Conservation (phyloP, 345 rosid genomes). For the Euphorbia lathyris region DNA sequence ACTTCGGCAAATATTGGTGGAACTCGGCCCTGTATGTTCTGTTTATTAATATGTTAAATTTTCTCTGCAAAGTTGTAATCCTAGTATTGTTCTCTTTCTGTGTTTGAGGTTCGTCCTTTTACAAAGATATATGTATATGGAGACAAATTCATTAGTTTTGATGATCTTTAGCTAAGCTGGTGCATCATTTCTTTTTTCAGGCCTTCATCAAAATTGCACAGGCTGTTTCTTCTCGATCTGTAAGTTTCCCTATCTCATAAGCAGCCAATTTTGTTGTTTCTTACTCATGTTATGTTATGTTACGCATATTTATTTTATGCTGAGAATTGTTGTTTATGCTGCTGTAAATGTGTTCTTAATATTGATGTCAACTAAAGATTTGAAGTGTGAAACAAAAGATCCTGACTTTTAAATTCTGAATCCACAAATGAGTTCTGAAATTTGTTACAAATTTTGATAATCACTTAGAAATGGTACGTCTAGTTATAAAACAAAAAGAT, state of each 20-base stretch:
- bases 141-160: not conserved
- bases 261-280: not conserved
- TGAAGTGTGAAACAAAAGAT: not conserved
- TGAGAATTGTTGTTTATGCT: not conserved
- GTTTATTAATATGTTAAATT: not conserved
- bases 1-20: constrained; percentile 72
- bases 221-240: constrained; percentile 90
- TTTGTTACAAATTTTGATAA: not conserved
- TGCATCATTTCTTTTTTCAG: constrained; percentile 37
- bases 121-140: not conserved
- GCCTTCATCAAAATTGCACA: constrained; percentile 91
- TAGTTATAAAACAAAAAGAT: not conserved
- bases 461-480: not conserved
- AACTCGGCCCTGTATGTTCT: constrained; percentile 80
- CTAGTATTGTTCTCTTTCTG: not conserved
- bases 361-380: not conserved
- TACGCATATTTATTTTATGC: too few relatives aligned
- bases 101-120: too few relatives aligned
- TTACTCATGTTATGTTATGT: not conserved
- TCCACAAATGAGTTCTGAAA: not conserved
- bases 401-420: not conserved
- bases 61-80: not conserved
- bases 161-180: not conserved
- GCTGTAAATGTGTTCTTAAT: not conserved
- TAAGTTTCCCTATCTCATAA: constrained; percentile 35